A percentile compares a stretch with the other conserved stretches of the same genome.
Conservation (phyloP, 768 basidiomycete genomes). For the Xerocomellus chrysenteron region DNA sequence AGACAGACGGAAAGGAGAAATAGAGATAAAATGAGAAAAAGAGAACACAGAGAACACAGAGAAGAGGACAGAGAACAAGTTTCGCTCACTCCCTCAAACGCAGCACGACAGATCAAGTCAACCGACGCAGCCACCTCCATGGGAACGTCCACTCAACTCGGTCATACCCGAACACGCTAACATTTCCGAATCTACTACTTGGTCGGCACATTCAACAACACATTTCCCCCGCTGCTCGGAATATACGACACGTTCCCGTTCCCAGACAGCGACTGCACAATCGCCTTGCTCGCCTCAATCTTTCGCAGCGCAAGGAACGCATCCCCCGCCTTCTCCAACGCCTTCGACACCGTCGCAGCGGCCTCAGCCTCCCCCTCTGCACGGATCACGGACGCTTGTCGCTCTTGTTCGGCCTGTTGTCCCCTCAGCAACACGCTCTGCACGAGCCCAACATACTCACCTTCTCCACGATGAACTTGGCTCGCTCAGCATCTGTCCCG, state of each 20-base stretch:
- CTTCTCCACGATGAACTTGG: slow-evolving; percentile 99
- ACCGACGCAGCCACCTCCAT: slow-evolving; percentile 25
- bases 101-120: slow-evolving; percentile 25
- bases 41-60: slow-evolving; percentile 27
- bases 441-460: slow-evolving; percentile 39
- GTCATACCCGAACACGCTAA: slow-evolving; percentile 15
- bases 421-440: slow-evolving; percentile 18
- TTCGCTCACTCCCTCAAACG: slow-evolving; percentile 24
- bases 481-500: slow-evolving; percentile 86
- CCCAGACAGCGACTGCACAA: slow-evolving; percentile 76
- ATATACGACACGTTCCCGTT: slow-evolving; percentile 90
- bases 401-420: slow-evolving; percentile 92
- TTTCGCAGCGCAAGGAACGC: slow-evolving; percentile 93
- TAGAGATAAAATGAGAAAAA: slow-evolving; percentile 33
- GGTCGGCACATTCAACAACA: slow-evolving; percentile 80
- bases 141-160: slow-evolving; percentile 19
- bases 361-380: slow-evolving; percentile 99
- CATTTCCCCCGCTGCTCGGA: slow-evolving; percentile 75
- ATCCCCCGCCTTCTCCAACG: slow-evolving; percentile 92
- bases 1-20: slow-evolving; percentile 36
- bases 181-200: slow-evolving; percentile 20
- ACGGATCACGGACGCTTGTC: slow-evolving; percentile 95
- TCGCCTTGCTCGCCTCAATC: slow-evolving; percentile 98
- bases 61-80: slow-evolving; percentile 14
- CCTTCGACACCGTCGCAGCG: slow-evolving; percentile 85